These are phyloP conservation scores for Waltergamsia citrina DNA, from an alignment of 2,329 filamentous ascomycete genomes.

Conservation along the genomic window DNA sequence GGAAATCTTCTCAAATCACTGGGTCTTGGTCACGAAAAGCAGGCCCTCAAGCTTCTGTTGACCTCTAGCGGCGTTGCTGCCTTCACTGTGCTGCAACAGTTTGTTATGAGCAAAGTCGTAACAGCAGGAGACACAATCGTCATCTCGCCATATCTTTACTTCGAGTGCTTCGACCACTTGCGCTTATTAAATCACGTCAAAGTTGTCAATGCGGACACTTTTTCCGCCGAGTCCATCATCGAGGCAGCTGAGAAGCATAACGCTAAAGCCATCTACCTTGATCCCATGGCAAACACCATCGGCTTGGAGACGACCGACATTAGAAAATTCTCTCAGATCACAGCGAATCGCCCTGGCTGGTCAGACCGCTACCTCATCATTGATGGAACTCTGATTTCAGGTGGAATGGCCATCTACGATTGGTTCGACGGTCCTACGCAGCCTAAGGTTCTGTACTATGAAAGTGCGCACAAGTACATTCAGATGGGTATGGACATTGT, in stretches of 20 bases:
- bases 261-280: constrained; percentile 5
- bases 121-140: constrained; percentile 5
- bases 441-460: constrained; percentile 5
- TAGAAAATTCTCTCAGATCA: constrained; percentile 3
- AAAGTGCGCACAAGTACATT: constrained; percentile 6
- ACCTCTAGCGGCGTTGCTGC: constrained; percentile 6
- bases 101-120: constrained; percentile 3
- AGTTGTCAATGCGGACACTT: constrained; percentile 4
- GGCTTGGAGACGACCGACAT: constrained; percentile 5
- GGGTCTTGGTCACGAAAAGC: constrained; percentile 2
- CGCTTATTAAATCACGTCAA: constrained; percentile 2
- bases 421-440: constrained; percentile 3
- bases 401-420: constrained; percentile 4
- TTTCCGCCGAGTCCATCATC: constrained; percentile 4
- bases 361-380: constrained; percentile 3
- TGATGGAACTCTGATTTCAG: constrained; percentile 4
- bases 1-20: constrained; percentile 1
- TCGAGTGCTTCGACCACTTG: constrained; percentile 5
- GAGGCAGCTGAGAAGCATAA: constrained; percentile 4
- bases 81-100: constrained; percentile 5
- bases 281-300: constrained; percentile 6
- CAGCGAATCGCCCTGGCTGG: neutral
- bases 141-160: constrained; percentile 5
- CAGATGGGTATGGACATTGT: constrained; percentile 7
- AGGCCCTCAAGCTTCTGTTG: constrained; percentile 2